Conservation (phyloP, 257 asterid genomes). For the Rehmannia glutinosa region DNA sequence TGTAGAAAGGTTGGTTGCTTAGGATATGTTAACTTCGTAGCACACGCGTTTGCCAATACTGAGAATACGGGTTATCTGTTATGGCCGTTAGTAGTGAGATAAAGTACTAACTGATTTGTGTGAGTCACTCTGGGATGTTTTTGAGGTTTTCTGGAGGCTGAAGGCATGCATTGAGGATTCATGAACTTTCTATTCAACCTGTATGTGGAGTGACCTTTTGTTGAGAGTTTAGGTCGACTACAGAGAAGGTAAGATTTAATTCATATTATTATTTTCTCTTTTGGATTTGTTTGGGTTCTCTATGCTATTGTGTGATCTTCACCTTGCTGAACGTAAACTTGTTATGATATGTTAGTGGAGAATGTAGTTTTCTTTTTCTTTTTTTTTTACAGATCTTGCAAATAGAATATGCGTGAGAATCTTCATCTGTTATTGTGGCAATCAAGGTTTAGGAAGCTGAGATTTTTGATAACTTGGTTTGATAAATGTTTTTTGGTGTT, state of each 20-base stretch:
- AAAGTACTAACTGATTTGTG: conserved; percentile 5
- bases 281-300: not conserved
- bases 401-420: not conserved
- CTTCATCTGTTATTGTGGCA: not conserved
- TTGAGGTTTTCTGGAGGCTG: conserved; percentile 15
- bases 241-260: conserved; percentile 15
- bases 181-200: not conserved
- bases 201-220: conserved; percentile 12
- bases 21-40: not conserved
- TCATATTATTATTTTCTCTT: not conserved
- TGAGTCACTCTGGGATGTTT: conserved; percentile 7
- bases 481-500: too few relatives aligned
- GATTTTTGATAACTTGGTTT: too few relatives aligned
- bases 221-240: not conserved
- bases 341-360: not conserved
- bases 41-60: conserved; percentile 10
- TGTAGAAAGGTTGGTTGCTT: not conserved
- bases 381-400: not conserved
- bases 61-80: conserved; percentile 5
- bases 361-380: not conserved
- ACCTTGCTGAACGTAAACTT: not conserved
- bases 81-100: not conserved
- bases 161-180: not conserved
- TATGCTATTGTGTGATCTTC: not conserved
- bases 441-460: too few relatives aligned